Evolutionary conservation across 2,329 filamentous ascomycete species (phyloP).

Genomic region (Claviceps sp.): DNA sequence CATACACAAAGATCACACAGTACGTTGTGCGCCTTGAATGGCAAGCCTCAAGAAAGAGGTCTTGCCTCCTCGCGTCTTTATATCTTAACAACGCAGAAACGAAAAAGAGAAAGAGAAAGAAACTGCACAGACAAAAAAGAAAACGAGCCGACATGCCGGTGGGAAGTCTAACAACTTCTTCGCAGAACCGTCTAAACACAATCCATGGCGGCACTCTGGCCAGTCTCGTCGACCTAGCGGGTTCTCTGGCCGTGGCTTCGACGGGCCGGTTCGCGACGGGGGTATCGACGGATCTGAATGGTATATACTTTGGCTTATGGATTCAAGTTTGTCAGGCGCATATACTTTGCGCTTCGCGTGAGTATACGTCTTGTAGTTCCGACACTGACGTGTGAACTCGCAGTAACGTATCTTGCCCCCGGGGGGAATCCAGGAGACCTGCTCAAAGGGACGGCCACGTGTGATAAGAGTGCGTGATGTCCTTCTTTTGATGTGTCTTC

Average conservation of each 20-base stretch:
- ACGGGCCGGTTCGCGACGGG: slow-evolving; percentile 49
- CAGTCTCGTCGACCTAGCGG: slow-evolving; percentile 56
- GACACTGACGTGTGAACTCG: not conserved
- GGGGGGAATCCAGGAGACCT: slow-evolving; percentile 45
- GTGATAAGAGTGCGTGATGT: slow-evolving; percentile 43
- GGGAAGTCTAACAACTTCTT: no score
- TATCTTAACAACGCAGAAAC: no score
- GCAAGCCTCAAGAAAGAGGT: no score
- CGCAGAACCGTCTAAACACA: slow-evolving; percentile 60
- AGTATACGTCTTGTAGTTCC: no score
- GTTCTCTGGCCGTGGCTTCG: slow-evolving; percentile 52
- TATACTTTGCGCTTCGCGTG: no score
- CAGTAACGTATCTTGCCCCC: slow-evolving; percentile 49
- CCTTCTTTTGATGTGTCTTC: not conserved
- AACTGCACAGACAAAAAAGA: not conserved
- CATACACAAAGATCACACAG: slow-evolving; percentile 62
- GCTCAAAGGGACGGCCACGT: slow-evolving; percentile 41
- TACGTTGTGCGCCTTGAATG: slow-evolving; percentile 20
- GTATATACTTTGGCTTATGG: slow-evolving; percentile 19
- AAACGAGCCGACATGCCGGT: no score
- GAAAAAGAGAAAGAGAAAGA: not conserved
- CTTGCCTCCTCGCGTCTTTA: no score
- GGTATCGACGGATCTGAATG: slow-evolving; percentile 52
- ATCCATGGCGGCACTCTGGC: slow-evolving; percentile 70
- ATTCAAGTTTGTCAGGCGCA: not conserved